phyloP scores from a whole-genome alignment of 2,329 filamentous ascomycete species.

The Trematosphaeria pertusa region DNA sequence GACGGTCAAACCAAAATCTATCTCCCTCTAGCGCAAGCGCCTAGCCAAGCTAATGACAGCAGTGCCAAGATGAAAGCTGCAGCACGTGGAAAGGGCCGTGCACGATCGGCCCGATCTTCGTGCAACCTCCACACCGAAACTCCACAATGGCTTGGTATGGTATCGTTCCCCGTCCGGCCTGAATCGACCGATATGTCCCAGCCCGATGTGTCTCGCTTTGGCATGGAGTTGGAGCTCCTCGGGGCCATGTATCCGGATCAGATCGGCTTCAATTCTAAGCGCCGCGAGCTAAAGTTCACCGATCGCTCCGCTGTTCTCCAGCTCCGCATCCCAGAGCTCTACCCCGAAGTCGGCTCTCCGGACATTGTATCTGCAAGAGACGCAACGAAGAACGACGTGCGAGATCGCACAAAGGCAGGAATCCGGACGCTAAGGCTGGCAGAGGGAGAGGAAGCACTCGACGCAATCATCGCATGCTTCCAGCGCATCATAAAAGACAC shows the following conservation, averaged over 20 bases:
- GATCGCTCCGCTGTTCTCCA: conserved; percentile 34
- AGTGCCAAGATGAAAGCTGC: no score
- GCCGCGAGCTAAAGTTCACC: conserved; percentile 49
- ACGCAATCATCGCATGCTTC: conserved; percentile 51
- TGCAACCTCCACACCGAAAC: no score
- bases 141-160: no score
- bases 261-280: conserved; percentile 39
- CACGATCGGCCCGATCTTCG: no score
- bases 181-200: no score
- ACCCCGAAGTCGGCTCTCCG: conserved; percentile 46
- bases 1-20: no score
- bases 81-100: no score
- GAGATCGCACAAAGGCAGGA: conserved; percentile 38
- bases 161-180: no score
- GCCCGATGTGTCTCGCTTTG: no score
- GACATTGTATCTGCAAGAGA: conserved; percentile 48
- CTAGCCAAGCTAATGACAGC: no score
- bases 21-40: no score
- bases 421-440: conserved; percentile 32
- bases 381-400: conserved; percentile 45
- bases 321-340: conserved; percentile 50
- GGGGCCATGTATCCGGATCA: conserved; percentile 54
- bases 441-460: conserved; percentile 53
- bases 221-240: conserved; percentile 51
- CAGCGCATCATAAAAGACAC: conserved; percentile 35